Base-by-base conservation (phyloP, 768 basidiomycete genomes). In the Boletus rubescentipes region DNA sequence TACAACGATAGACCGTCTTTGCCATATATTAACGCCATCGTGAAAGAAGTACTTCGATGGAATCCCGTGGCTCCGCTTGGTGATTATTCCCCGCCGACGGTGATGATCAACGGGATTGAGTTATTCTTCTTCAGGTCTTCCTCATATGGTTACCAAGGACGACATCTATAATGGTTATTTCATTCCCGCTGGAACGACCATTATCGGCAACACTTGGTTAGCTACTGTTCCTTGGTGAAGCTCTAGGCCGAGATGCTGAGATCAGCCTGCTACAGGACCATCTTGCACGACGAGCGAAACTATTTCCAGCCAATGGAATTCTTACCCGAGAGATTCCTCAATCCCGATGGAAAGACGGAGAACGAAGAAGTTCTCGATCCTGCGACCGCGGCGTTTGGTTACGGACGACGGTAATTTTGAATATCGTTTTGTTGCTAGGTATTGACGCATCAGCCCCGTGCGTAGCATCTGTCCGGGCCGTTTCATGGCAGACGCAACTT, bases 151-250 rank as follows among this genome's bases (percentile, higher is more conserved):
- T 47, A 71, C 68, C 48, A 63, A 60, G 40, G 68, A 70, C 38
- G 70, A 72, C 53, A 44, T 46, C 34, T 72, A 70, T 40, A 42
- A 65, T 20, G 69, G 65, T 34, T 70, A 68, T 47, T 67, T 68
- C 50, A 70, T 70, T 37, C 69, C 69, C n/a, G 68, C 65, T 5
- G 68, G 68, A 14, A 73, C 84, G 1, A 79, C 77, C 9, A 76
- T 86, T 16, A 77, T 83, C 29, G 83, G 82, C 1, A 86, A 84
- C 58, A 76, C 81, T 18, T 86, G 84, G 84, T 77, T 15, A 56
- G 63, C 32, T 32, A 2, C n/a, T 9, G 1, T 53, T 40, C n/a
- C 12, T 36, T 26, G 18, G 29, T 11, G 21, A 46, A 41, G 18
- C 20, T 45, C 31, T 10, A 6, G 16, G 4, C 14, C 18, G 36